Base-by-base conservation (phyloP, 2,329 filamentous ascomycete species). In the Xylariaceae sp. region DNA sequence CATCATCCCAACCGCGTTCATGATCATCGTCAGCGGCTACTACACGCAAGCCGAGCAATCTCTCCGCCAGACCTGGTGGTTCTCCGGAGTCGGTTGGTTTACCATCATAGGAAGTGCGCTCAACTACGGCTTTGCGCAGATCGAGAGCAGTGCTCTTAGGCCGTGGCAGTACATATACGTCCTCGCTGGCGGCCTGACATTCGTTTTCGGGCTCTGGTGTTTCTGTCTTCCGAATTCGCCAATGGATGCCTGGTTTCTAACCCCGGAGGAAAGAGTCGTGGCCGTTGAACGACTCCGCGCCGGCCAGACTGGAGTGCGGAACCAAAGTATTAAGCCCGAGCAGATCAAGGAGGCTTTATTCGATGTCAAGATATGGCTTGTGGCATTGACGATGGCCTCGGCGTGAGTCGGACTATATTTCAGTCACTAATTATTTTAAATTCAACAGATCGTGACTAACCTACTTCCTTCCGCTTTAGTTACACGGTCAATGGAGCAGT, bases 91-190 rank as follows among this genome's bases (percentile, higher is more conserved):
- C 0, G 84, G 83, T 6, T 79, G 84, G 55, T 86, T 82, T 63
- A 88, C 85, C 19, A 82, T 89, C 51, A 76, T 88, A 50, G 87
- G 87, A 5, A 81, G 86, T 7, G 82, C 78, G 0, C 72, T 89
- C 46, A 89, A 88, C 72, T 90, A 89, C 68, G 87, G 80, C 3
- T 89, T 89, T 66, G 86, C 84, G 0, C 86, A 88, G 69, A 84
- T 90, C 45, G 73, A 68, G 0, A 75, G 79, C 1, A 84, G 83
- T 0, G 68, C 73, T 0, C 72, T 89, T 37, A 80, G 77, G 37
- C 75, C 81, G 3, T 92, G 88, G 87, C 87, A 90, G 74, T 89
- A 88, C 65, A 87, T 90, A 56, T 90, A 89, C 68, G 75, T 90
- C 12, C 74, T 90, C 16, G 86, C 86, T 1, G 87, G 87, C 0